Base-by-base conservation (phyloP, 2,329 filamentous ascomycete genomes). In the Coniella vitis region DNA sequence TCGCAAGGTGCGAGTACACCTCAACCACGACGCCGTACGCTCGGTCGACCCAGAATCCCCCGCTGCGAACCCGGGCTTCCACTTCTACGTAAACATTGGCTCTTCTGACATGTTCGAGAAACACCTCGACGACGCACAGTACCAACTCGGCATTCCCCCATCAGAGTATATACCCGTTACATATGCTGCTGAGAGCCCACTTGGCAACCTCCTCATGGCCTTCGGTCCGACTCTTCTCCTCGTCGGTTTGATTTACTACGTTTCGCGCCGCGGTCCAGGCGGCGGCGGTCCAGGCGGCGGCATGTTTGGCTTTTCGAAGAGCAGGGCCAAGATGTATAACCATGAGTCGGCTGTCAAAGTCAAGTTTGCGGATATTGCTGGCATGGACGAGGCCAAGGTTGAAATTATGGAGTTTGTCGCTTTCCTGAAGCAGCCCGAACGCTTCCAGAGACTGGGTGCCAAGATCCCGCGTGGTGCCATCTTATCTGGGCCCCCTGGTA, bases 361-460 rank as follows among this genome's bases (percentile, higher is more conserved):
- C 67, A 97, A 96, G 69, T 98, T 98, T 65, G 75, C 87, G 40
- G 93, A 98, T 64, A 93, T 98, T 38, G 93, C 93, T 37, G 93
- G 93, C 57, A 91, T 97, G 83, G 93, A 98, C 65, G 93, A 98
- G 70, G 93, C 93, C 49, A 98, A 98, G 76, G 75, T 83, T 49
- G 93, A 98, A 69, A 98, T 98, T 58, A 96, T 97, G 90, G 93
- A 98, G 68, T 98, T 98, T 61, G 93, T 98, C 58, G 90, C 86
- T 64, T 98, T 98, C 75, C 71, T 98, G 55, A 91, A 96, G 73
- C 86, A 93, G 61, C 93, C 93, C 1, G 87, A 89, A 60, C 84
- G 87, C 56, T 98, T 95, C 70, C 84, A 95, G 70, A 87, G 87
- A 66, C 81, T 98, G 16, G 93, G 93, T 60, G 93, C 93, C 54